Conservation (phyloP, 805 yeast species). For the Torulaspora microellipsoides region DNA sequence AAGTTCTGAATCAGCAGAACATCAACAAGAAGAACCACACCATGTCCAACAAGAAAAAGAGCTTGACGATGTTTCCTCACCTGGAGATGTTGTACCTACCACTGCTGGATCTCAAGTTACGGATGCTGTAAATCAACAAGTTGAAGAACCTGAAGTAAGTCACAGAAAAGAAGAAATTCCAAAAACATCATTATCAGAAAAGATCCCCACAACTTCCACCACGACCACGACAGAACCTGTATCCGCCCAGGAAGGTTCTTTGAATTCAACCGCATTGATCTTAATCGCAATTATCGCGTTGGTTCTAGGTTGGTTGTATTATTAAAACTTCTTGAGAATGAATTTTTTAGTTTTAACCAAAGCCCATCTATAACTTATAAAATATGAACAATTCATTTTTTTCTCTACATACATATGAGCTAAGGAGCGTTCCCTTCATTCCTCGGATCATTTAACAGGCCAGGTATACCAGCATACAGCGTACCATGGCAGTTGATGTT, state of each 20-base stretch:
- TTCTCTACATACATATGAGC: no score
- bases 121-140: conserved; percentile 5
- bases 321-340: conserved; percentile 31
- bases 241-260: conserved; percentile 41
- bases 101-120: conserved; percentile 18
- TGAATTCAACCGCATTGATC: conserved; percentile 49
- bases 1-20: conserved; percentile 13
- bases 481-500: not conserved
- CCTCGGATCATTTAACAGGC: no score
- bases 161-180: conserved; percentile 15
- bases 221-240: conserved; percentile 34
- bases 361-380: no score
- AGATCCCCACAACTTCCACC: conserved; percentile 26
- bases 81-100: conserved; percentile 18
- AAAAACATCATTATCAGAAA: conserved; percentile 36
- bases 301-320: conserved; percentile 67
- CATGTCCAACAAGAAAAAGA: conserved; percentile 5
- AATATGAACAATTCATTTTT: no score
- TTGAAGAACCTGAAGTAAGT: conserved; percentile 4
- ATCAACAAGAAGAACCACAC: conserved; percentile 21
- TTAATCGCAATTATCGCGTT: conserved; percentile 52
- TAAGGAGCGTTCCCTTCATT: no score
- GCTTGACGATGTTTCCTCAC: conserved; percentile 6
- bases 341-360: no score
- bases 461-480: not conserved